These are phyloP conservation scores for Carex pumila DNA, from an alignment of 176 grass and related monocot species.

Conservation along the genomic window DNA sequence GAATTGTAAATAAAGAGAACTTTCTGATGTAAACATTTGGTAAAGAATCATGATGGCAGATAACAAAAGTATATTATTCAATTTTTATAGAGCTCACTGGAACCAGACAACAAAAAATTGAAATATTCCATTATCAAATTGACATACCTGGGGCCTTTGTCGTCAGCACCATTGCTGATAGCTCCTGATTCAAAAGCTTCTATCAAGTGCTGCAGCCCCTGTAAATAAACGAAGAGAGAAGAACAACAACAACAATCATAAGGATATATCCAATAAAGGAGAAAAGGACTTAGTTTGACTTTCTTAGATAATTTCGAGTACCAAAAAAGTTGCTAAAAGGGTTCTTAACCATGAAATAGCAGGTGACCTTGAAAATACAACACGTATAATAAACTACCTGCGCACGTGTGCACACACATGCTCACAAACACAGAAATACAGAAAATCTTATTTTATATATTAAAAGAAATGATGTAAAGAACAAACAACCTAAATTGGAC, in stretches of 20 bases:
- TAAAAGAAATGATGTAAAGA: background rate
- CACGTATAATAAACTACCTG: too few relatives aligned
- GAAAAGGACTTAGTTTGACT: background rate
- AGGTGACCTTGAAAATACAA: background rate
- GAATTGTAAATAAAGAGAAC: background rate
- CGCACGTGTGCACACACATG: background rate
- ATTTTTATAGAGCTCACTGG: background rate
- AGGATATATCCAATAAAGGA: background rate
- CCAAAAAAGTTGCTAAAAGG: background rate
- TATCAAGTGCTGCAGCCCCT: conserved; percentile 41
- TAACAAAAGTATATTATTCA: background rate
- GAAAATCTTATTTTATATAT: background rate
- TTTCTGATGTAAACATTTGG: background rate
- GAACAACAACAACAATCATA: background rate
- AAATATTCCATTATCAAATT: background rate
- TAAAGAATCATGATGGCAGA: background rate
- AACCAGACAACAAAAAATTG: background rate
- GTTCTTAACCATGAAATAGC: background rate
- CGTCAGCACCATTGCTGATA: conserved; percentile 12
- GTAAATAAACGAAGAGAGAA: conserved; percentile 6
- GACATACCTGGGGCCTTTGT: conserved; percentile 19
- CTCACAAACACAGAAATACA: background rate
- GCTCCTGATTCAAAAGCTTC: conserved; percentile 32
- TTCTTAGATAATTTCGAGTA: background rate
- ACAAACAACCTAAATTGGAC: background rate